These are phyloP conservation scores for Pancytospora philotis DNA, from an alignment of 371 early-diverging fungal genomes.

Conservation along the genomic window DNA sequence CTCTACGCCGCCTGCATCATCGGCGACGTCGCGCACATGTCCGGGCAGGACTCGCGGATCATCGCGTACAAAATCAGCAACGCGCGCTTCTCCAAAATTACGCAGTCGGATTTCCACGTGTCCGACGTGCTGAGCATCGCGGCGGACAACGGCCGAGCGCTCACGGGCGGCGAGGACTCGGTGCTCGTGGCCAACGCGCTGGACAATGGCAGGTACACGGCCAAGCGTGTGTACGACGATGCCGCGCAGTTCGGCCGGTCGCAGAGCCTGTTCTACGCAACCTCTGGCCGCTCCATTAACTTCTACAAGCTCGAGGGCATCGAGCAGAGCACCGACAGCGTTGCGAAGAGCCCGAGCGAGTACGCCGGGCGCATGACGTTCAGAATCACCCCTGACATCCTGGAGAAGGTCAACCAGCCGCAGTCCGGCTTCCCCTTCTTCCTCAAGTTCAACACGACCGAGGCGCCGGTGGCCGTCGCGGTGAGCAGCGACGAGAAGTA, in stretches of 20 bases:
- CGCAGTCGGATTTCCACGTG: constrained; percentile 28
- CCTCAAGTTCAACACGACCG: background rate
- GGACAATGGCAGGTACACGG: constrained; percentile 11
- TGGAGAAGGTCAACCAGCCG: background rate
- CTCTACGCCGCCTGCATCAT: constrained; percentile 13
- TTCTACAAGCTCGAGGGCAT: background rate
- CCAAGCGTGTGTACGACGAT: constrained; percentile 22
- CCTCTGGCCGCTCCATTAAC: background rate
- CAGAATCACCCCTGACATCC: background rate
- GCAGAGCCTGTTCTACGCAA: background rate
- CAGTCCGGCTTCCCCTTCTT: constrained; percentile 1
- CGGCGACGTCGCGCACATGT: constrained; percentile 27
- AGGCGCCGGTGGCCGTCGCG: background rate
- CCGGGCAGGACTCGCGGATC: constrained; percentile 36
- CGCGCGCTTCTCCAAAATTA: constrained; percentile 19
- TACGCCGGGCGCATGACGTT: background rate
- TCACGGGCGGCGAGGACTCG: constrained; percentile 30
- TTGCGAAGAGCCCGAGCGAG: background rate
- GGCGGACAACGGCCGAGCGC: constrained; percentile 12
- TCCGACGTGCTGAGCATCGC: constrained; percentile 29
- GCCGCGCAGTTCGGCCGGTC: constrained; percentile 4
- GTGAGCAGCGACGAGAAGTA: constrained; percentile 3
- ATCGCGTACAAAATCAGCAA: constrained; percentile 16
- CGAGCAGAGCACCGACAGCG: background rate
- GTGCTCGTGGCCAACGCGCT: constrained; percentile 4